Evolutionary conservation across 140 eudicot species (phyloP), one percentile per base, ranked within the genome.

Genomic region (Flaveria floridana): DNA sequence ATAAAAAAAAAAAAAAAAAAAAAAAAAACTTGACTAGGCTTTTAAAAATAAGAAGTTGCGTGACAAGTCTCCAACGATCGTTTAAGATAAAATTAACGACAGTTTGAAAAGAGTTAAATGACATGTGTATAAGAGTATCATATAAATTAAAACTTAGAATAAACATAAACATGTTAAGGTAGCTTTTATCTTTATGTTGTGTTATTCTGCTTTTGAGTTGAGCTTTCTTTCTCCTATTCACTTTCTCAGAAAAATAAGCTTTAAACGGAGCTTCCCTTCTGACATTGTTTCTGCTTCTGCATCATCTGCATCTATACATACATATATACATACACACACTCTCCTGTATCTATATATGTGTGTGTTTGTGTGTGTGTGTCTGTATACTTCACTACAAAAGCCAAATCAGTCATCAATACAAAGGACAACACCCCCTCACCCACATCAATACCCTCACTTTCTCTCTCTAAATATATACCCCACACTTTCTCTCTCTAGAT

Each of bases 351-450:
- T 77, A 68, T 76, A 66, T 77, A 18, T 77, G 50, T 64, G 34
- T 28, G 34, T 28, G 34, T 28, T 28, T 28, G 13, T 75, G 13
- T 42, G 12, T 42, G 18, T 83, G n/a, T 74, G 77, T 81, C 78
- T 77, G 71, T 72, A 48, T 82, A 79, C 76, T 59, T 72, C 76
- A 64, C 67, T 82, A 84, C 81, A 81, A 85, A 89, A 82, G 82
- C 86, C 84, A 69, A 87, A 80, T 78, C 80, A 79, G 82, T 87
- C 96, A 87, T 87, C 86, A 87, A 85, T 88, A 89, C 95, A 81
- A 81, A 84, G 83, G 77, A 82, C 85, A 68, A 56, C 44, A 80
- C 82, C 78, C 62, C 26, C 70, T 65, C 39, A 21, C 74, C 47
- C 80, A 39, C 78, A 71, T n/a, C 30, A 74, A 44, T 61, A 72